Evolutionary conservation across 495 filamentous ascomycete species (phyloP), one percentile per base, ranked within the genome.

Genomic region (Aspergillus affinis): DNA sequence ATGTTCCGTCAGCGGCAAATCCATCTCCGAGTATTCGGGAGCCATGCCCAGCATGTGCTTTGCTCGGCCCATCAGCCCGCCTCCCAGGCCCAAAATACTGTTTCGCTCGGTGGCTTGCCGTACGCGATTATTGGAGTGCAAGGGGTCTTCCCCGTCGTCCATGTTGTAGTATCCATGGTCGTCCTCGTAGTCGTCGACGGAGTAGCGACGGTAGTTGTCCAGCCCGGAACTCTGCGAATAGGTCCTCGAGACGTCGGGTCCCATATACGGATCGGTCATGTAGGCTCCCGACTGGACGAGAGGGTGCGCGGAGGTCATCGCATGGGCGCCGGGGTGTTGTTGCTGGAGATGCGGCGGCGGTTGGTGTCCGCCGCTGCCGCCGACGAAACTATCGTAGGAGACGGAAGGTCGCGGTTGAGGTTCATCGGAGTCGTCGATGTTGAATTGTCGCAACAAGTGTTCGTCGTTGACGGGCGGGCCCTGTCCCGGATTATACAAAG

Each of bases 21-120:
- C 93, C 95, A 99, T 98, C 71, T 97, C 95, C 53, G 92, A 95
- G 75, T 98, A 97, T 49, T 94, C 87, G 54, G 90, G 86, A 12
- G 84, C 87, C 90, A 96, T 95, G 51, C 94, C 94, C 55, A 98
- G 78, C 85, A 90, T 92, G 73, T 87, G 88, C 75, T 95, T 98
- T 12, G 90, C 90, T 64, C 81, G 86, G 13, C 93, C 95, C 69
- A 95, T 80, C 36, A 97, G 72, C 8, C 93, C 91, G 60, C 94
- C 92, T 52, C 93, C 92, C 69, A 97, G 71, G 54, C 88, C 86
- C 57, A 97, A 77, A 27, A 96, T 86, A 69, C 92, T 97, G 64
- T 96, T 96, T 55, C 95, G 82, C 65, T 91, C 87, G 65, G 86
- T 82, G 55, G 86, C 77, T 55, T 84, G 82, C 56, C 84, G 83